Percentiles rank a stretch among this genome's conserved stretches.
phyloP scores from a whole-genome alignment of 352 stramenopile genomes.

The Globisporangium apiculatum region DNA sequence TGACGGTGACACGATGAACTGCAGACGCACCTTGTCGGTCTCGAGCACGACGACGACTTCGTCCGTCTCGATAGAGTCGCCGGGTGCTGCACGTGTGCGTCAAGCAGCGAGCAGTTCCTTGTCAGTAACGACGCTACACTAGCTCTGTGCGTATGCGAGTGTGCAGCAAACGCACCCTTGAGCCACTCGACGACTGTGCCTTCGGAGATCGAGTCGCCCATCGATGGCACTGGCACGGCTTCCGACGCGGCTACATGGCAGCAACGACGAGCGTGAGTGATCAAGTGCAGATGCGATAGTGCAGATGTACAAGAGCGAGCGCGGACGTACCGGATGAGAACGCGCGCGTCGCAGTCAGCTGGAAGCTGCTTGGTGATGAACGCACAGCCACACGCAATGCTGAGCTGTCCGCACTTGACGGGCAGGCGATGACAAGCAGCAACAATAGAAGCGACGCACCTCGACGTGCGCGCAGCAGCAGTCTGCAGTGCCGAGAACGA shows the following conservation, averaged over 20 bases:
- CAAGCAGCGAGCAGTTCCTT: too few species aligned
- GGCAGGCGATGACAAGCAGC: too few species aligned
- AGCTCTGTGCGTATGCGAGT: too few species aligned
- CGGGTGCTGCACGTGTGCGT: constrained; percentile 36
- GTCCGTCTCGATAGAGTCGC: constrained; percentile 92
- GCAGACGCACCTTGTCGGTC: constrained; percentile 94
- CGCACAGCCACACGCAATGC: neutral
- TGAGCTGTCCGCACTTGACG: neutral
- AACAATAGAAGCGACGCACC: neutral
- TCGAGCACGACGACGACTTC: constrained; percentile 97
- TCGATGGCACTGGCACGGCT: constrained; percentile 76
- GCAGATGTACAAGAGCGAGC: too few species aligned
- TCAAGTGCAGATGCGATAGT: too few species aligned
- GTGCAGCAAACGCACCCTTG: constrained; percentile 47
- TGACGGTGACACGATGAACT: neutral
- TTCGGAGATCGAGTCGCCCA: constrained; percentile 97
- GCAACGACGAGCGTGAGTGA: too few species aligned
- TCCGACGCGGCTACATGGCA: constrained; percentile 27
- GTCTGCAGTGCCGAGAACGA: constrained; percentile 22
- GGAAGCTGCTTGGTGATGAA: constrained; percentile 10
- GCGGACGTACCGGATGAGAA: constrained; percentile 38
- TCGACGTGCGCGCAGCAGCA: constrained; percentile 12
- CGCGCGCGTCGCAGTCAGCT: constrained; percentile 17
- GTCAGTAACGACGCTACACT: too few species aligned
- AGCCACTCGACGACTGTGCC: constrained; percentile 96